Conservation (phyloP, 805 yeast genomes). For the Pichia nakasei region DNA sequence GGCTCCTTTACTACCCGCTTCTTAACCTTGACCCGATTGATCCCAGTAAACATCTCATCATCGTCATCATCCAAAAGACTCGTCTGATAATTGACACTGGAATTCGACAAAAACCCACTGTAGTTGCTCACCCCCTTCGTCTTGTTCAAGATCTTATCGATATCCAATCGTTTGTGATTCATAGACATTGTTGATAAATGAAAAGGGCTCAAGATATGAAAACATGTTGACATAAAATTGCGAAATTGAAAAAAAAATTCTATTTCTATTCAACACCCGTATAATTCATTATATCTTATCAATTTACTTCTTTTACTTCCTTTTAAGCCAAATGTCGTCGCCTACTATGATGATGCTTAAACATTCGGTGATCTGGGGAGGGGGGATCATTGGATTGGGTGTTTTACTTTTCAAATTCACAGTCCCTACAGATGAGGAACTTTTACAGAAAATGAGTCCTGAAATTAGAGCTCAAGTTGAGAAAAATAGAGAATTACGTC, state of each 20-base stretch:
- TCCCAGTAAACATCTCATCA: background rate
- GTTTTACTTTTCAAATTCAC: conserved; percentile 60
- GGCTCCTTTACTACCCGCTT: too few species aligned
- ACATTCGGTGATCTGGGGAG: conserved; percentile 37
- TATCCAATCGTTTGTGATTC: background rate
- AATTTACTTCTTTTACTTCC: too few species aligned
- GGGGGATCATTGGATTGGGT: conserved; percentile 67
- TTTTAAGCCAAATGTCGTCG: conserved; percentile 3
- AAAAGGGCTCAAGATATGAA: too few species aligned
- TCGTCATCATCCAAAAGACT: conserved; percentile 7
- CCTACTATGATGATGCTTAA: conserved; percentile 19
- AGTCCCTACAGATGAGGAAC: conserved; percentile 78
- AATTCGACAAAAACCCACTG: conserved; percentile 6
- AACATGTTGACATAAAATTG: too few species aligned
- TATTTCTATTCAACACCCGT: too few species aligned
- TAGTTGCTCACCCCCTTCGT: conserved; percentile 3
- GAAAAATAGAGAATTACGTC: conserved; percentile 49
- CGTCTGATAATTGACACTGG: conserved; percentile 2
- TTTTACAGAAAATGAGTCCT: conserved; percentile 69
- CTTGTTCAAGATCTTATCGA: conserved; percentile 3
- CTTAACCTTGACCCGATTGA: background rate
- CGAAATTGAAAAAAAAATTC: too few species aligned
- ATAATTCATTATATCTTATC: too few species aligned
- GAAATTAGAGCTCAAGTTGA: conserved; percentile 74
- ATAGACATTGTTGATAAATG: background rate